Base-by-base conservation (phyloP, 2,329 filamentous ascomycete genomes). In the Cercospora sojina region DNA sequence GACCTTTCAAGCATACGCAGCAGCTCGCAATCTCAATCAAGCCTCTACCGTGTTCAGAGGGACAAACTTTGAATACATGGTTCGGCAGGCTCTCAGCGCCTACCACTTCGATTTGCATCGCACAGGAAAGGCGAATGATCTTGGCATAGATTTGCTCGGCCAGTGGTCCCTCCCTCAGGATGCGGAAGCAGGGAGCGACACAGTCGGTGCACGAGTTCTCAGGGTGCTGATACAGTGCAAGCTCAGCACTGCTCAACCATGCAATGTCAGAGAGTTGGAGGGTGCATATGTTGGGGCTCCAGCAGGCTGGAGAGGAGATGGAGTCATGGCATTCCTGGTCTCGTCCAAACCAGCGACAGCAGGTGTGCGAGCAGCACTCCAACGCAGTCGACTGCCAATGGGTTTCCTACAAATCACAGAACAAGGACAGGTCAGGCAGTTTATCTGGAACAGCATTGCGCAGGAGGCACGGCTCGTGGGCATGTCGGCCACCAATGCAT, bases 241-340 rank as follows among this genome's bases (percentile, higher is more conserved):
- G 77, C 76, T 80, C 18, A 79, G 82, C 55, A 77, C 83, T 12
- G 82, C 86, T 0, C 73, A 72, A 3, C 91, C 91, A 0, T 80
- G 83, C 32, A 80, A 87, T 56, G 80, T 92, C 8, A 86, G 91
- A n/a, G 91, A 94, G 79, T 83, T 94, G 3, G 91, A 92, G 75
- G 94, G 94, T 3, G 87, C 92, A 0, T 90, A 95, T 74, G 83
- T 84, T 1, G 88, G 88, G 12, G 90, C 91, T 6, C 93, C 92
- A 1, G 80, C 84, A 0, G 90, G 89, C 0, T 96, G 91, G 91
- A 83, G 87, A 62, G 86, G 85, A 0, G 77, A 82, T 1, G 83
- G 85, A 13, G 87, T 91, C 5, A 77, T 97, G 35, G 93, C 88
- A 0, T 74, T 97, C 16, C 79, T 97, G 62, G 89, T 91, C 25